Conservation (phyloP, 805 yeast genomes). For the Yamadazyma sp. region DNA sequence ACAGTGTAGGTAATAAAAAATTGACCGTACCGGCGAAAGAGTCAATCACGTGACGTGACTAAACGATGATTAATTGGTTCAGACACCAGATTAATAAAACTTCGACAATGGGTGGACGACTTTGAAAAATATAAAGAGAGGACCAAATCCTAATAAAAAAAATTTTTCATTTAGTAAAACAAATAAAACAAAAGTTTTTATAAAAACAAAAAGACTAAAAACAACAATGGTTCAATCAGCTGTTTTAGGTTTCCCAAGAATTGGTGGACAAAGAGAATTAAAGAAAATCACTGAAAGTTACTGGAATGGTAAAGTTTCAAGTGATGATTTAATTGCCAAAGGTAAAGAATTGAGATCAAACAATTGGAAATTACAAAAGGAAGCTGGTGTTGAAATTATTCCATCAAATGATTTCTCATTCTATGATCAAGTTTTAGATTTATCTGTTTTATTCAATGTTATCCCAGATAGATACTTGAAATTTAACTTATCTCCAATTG, state of each 20-base stretch:
- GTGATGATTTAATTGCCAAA: constrained; percentile 82
- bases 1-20: too few species aligned
- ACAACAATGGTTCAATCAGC: constrained; percentile 87
- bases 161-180: too few species aligned
- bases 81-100: too few species aligned
- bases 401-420: constrained; percentile 97
- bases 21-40: background rate
- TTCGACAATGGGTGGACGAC: too few species aligned
- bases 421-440: constrained; percentile 96
- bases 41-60: constrained; percentile 9
- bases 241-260: constrained; percentile 99
- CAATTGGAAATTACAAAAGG: constrained; percentile 98
- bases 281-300: constrained; percentile 98
- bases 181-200: background rate
- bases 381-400: constrained; percentile 94
- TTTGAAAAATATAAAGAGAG: constrained; percentile 1
- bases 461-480: constrained; percentile 96
- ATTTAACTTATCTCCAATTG: constrained; percentile 83
- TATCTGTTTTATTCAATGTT: constrained; percentile 89
- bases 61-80: background rate
- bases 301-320: constrained; percentile 93
- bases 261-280: constrained; percentile 98
- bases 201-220: background rate
- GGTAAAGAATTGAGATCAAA: constrained; percentile 93
- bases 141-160: background rate